Conservation (phyloP, 1,139 yeast species). For the Nakaseomyces uthaithaninus region DNA sequence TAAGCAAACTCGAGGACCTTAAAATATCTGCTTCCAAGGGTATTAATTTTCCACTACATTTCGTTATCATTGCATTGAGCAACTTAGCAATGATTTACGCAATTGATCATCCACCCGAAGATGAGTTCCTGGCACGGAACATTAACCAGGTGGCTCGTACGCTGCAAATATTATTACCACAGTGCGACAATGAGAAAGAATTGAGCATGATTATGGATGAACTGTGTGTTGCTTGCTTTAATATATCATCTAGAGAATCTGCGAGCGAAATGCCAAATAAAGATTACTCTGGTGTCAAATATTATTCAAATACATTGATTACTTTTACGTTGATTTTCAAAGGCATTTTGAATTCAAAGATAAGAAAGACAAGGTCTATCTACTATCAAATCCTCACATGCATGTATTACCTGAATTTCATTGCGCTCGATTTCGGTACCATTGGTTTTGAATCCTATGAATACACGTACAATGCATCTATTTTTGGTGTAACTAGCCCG, state of each 20-base stretch:
- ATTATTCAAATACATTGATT: slow-evolving; percentile 19
- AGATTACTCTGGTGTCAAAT: slow-evolving; percentile 14
- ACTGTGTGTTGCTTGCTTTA: slow-evolving; percentile 11
- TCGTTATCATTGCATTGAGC: slow-evolving; percentile 3
- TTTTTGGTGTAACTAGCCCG: neutral
- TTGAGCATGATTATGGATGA: slow-evolving; percentile 8
- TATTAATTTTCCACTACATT: neutral
- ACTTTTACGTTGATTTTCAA: slow-evolving; percentile 19
- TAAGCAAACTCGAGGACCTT: slow-evolving; percentile 1
- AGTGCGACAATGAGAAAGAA: slow-evolving; percentile 6
- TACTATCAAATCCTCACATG: slow-evolving; percentile 16
- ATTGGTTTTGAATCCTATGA: slow-evolving; percentile 27
- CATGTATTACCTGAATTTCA: slow-evolving; percentile 22
- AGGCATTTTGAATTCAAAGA: slow-evolving; percentile 15
- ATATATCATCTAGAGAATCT: slow-evolving; percentile 15
- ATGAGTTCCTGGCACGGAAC: slow-evolving; percentile 1
- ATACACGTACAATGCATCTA: slow-evolving; percentile 16
- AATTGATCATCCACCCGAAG: slow-evolving; percentile 6
- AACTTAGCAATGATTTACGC: slow-evolving; percentile 2
- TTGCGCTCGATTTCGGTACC: slow-evolving; percentile 25
- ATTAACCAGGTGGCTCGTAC: slow-evolving; percentile 6
- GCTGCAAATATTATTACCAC: slow-evolving; percentile 6
- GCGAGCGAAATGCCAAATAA: slow-evolving; percentile 11
- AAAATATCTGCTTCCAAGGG: neutral
- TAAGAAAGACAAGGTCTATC: slow-evolving; percentile 10